These are phyloP conservation scores for Anthostomella pinea DNA, from an alignment of 2,329 filamentous ascomycete genomes.

Conservation along the genomic window DNA sequence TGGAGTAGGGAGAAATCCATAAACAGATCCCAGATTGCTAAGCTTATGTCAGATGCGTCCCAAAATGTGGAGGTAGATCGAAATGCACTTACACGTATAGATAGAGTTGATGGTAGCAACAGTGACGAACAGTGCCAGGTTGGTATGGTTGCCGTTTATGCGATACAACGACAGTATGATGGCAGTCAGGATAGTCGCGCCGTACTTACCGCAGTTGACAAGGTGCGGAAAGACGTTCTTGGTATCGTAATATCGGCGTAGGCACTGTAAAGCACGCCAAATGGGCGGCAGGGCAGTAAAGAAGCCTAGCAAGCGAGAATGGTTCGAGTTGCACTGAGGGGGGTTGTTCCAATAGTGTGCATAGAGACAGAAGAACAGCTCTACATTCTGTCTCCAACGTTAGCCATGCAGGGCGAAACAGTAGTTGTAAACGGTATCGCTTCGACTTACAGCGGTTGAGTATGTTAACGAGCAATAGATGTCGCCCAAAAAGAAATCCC, in stretches of 20 bases:
- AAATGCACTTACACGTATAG: slow-evolving; percentile 64
- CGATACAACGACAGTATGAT: slow-evolving; percentile 80
- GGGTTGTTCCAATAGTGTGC: slow-evolving; percentile 73
- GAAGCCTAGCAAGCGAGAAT: slow-evolving; percentile 83
- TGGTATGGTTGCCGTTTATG: slow-evolving; percentile 55
- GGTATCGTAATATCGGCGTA: slow-evolving; percentile 86
- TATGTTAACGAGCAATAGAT: slow-evolving; percentile 98
- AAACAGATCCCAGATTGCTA: slow-evolving; percentile 84
- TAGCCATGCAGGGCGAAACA: neutral
- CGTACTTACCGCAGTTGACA: slow-evolving; percentile 89
- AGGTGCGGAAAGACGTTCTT: slow-evolving; percentile 87
- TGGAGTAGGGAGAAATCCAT: slow-evolving; percentile 97
- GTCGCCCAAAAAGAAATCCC: slow-evolving; percentile 95
- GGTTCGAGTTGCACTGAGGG: slow-evolving; percentile 75
- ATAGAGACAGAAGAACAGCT: slow-evolving; percentile 93
- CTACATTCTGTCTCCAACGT: slow-evolving; percentile 63
- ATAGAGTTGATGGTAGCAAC: slow-evolving; percentile 79
- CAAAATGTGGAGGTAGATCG: neutral
- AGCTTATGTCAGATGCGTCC: slow-evolving; percentile 9
- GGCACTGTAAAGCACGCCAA: slow-evolving; percentile 86
- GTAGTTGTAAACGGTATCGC: neutral
- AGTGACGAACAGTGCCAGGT: slow-evolving; percentile 71
- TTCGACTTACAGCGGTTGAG: slow-evolving; percentile 68
- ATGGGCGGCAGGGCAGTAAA: slow-evolving; percentile 79
- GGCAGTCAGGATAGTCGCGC: slow-evolving; percentile 77